Evolutionary conservation across 2,329 filamentous ascomycete species (phyloP), one percentile per base, ranked within the genome.

Genomic region (Aureobasidium sp.): DNA sequence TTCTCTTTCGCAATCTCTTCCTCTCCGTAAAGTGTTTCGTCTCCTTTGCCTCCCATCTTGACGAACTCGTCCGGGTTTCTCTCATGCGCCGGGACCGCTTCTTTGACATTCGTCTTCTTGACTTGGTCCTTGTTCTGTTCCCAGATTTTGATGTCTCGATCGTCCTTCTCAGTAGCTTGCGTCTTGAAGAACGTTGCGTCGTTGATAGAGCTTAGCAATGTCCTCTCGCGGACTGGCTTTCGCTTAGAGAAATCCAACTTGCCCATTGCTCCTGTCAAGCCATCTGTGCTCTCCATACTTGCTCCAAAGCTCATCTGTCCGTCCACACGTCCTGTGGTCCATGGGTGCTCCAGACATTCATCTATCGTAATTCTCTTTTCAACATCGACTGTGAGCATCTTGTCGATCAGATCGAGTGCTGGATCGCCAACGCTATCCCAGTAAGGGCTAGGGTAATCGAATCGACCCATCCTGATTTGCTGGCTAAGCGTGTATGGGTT

Each of bases 371-470:
- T 93, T 53, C 94, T 86, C 73, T 87, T 84, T 32, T 90, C 85
- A 2, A 91, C 87, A 66, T 97, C 87, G 37, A 97, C 92, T 2
- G 90, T 89, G 56, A 99, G 83, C 94, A 99, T 99, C 46, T 83
- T 84, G 73, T 99, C 94, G 67, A 99, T 97, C 37, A 99, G 81
- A 68, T 97, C 92, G 59, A 99, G 80, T 8, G 93, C 94, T 61
- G 88, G 84, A 67, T 97, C 92, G 70, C 89, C 87, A 34, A 96
- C 86, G 2, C 86, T 84, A 73, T 96, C 91, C 92, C 92, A 99
- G 75, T 97, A 97, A 0, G 94, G 94, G 1, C 91, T 95, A 0
- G 94, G 93, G 71, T 97, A 99, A 74, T 97, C 90, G 71, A 96
- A 99, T 24, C 86, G 84, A 17, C 90, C 94, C 74, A 84, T 83